Percentiles rank a stretch among this genome's conserved stretches.
These are phyloP conservation scores for Xylaria sp. DNA, from an alignment of 2,329 filamentous ascomycete genomes.

Conservation along the genomic window DNA sequence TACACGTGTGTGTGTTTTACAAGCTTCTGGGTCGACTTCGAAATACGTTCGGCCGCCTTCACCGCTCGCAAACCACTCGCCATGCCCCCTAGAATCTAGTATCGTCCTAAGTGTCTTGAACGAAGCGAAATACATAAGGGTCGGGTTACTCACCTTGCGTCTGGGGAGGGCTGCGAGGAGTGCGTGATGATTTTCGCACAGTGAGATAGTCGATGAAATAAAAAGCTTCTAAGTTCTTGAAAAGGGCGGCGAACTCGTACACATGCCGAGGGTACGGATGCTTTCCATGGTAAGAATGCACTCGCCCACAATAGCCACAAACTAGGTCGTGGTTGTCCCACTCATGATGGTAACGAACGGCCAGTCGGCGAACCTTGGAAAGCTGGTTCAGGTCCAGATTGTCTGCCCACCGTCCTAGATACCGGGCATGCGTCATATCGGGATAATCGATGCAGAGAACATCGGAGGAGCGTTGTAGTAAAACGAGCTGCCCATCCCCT, in stretches of 20 bases:
- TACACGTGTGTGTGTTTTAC: slow-evolving; percentile 53
- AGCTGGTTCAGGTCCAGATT: slow-evolving; percentile 45
- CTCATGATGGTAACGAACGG: slow-evolving; percentile 56
- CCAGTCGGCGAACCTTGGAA: slow-evolving; percentile 53
- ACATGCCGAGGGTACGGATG: slow-evolving; percentile 54
- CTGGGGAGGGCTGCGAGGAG: slow-evolving; percentile 15
- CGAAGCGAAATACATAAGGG: background rate
- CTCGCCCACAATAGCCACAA: slow-evolving; percentile 52
- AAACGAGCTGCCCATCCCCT: slow-evolving; percentile 42
- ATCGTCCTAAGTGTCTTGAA: slow-evolving; percentile 27
- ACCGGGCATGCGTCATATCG: slow-evolving; percentile 34
- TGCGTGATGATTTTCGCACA: slow-evolving; percentile 46
- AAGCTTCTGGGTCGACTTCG: slow-evolving; percentile 51
- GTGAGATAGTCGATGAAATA: slow-evolving; percentile 59
- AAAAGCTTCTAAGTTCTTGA: slow-evolving; percentile 56
- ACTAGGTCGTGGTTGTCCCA: slow-evolving; percentile 52
- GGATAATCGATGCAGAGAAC: slow-evolving; percentile 50
- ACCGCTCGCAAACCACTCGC: slow-evolving; percentile 46
- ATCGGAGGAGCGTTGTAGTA: slow-evolving; percentile 44
- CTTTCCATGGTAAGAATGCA: slow-evolving; percentile 45
- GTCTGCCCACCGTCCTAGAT: slow-evolving; percentile 44
- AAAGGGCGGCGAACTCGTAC: slow-evolving; percentile 57
- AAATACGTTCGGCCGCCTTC: slow-evolving; percentile 47
- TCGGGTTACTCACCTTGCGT: slow-evolving; percentile 34
- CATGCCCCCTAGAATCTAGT: slow-evolving; percentile 31